Base-by-base conservation (phyloP, 2,329 filamentous ascomycete genomes). In the Pyrenochaeta sp. region DNA sequence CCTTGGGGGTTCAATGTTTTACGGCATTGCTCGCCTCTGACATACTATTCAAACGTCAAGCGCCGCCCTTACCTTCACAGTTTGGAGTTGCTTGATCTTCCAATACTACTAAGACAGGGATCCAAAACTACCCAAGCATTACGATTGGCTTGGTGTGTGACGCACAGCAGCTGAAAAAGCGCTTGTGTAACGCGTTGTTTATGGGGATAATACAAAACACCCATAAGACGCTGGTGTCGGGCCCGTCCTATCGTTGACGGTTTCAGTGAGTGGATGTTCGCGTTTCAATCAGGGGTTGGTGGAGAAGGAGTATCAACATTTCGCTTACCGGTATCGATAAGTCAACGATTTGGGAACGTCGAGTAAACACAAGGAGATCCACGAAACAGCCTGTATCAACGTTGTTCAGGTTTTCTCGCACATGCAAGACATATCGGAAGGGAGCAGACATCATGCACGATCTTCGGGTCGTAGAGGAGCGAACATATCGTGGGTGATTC, bases 211-310 rank as follows among this genome's bases (percentile, higher is more conserved):
- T 61, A 19, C 49, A 58, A 65, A 60, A 59, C 54, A 48, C 27
- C 40, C 43, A 50, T 52, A 61, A 66, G 63, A 71, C 68, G 58
- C 52, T 71, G 63, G 68, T 69, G 66, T 61, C 59, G 64, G 65
- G 62, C 48, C 44, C 49, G 57, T 68, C 59, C 58, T 58, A 58
- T 60, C 64, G 58, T 68, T 61, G 47, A 49, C 58, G 56, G 66
- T 69, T 69, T 69, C 66, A 67, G 65, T 50, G 43, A 36, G 25
- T 47, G 40, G 39, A 15, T 27, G 34, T 58, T 58, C 50, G 54
- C 51, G 65, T 67, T 69, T 69, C 64, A 60, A 43, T 48, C 43
- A 59, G 19, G 53, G 52, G 48, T 28, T 28, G 3, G 4, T 6
- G 42, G 22, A 28, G 24, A 22, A 28, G 42, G 28, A 25, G 24